phyloP scores from a whole-genome alignment of 192 early-diverging fungal species.

The Phycomyces blakesleeanus region DNA sequence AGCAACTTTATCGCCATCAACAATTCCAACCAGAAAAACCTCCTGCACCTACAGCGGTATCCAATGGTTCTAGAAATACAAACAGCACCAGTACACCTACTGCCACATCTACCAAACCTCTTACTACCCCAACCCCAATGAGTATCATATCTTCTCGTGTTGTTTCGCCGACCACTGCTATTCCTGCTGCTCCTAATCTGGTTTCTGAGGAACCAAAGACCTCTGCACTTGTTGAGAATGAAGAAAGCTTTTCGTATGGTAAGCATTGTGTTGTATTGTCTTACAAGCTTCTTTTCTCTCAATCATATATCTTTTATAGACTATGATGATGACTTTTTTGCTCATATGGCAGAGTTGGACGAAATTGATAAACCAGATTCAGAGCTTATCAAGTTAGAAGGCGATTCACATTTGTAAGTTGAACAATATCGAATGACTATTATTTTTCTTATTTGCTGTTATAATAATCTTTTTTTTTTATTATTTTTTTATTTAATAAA shows the following conservation, averaged over 20 bases:
- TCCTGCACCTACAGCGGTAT: not conserved
- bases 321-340: slow-evolving; percentile 4
- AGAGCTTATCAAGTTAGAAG: not conserved
- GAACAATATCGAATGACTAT: not conserved
- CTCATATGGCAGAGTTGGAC: slow-evolving; percentile 4
- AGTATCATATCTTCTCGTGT: not conserved
- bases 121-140: not conserved
- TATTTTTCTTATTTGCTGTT: too few relatives aligned
- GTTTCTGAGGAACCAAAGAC: too few relatives aligned
- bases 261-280: not conserved
- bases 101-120: not conserved
- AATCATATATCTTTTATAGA: slow-evolving; percentile 2
- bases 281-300: too few relatives aligned
- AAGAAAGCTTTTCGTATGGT: slow-evolving; percentile 20
- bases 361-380: not conserved
- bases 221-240: not conserved
- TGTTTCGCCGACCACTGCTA: not conserved
- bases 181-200: not conserved
- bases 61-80: not conserved
- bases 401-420: not conserved
- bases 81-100: not conserved
- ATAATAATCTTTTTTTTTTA: too few relatives aligned
- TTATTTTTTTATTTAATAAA: too few relatives aligned
- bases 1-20: not conserved
- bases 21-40: slow-evolving; percentile 5